Percentiles rank a stretch among this genome's conserved stretches.
These are phyloP conservation scores for Naganishia onofrii DNA, from an alignment of 768 basidiomycete species.

Conservation along the genomic window DNA sequence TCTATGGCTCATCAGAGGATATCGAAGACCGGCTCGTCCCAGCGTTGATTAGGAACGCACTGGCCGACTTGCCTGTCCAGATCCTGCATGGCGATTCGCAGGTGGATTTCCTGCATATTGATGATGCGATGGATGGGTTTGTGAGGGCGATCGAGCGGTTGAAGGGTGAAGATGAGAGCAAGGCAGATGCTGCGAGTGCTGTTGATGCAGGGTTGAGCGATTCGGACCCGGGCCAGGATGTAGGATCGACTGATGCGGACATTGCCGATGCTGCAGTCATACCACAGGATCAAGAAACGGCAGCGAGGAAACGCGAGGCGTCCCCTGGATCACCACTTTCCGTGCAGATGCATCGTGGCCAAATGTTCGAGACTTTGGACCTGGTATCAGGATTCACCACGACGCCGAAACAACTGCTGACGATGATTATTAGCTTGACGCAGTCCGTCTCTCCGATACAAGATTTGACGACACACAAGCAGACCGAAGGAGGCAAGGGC, in stretches of 20 bases:
- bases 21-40: conserved; percentile 44
- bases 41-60: conserved; percentile 40
- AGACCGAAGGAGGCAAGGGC: background rate
- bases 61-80: conserved; percentile 47
- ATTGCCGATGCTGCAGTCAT: background rate
- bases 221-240: background rate
- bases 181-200: background rate
- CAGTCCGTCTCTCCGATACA: conserved; percentile 44
- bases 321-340: background rate
- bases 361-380: conserved; percentile 38
- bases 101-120: conserved; percentile 43
- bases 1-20: conserved; percentile 46
- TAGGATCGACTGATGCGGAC: background rate
- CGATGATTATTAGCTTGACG: conserved; percentile 39
- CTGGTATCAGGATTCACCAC: conserved; percentile 42
- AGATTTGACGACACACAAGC: conserved; percentile 21
- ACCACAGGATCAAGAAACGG: background rate
- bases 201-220: background rate
- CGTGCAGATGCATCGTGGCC: conserved; percentile 5
- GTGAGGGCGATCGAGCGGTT: conserved; percentile 37
- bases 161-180: conserved; percentile 2
- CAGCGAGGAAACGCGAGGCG: background rate
- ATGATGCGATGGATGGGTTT: conserved; percentile 46
- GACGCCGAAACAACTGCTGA: conserved; percentile 39
- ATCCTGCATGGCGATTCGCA: conserved; percentile 38